Evolutionary conservation across 2,329 filamentous ascomycete genomes (phyloP).

Genomic region (Ophiosphaerella narmari): DNA sequence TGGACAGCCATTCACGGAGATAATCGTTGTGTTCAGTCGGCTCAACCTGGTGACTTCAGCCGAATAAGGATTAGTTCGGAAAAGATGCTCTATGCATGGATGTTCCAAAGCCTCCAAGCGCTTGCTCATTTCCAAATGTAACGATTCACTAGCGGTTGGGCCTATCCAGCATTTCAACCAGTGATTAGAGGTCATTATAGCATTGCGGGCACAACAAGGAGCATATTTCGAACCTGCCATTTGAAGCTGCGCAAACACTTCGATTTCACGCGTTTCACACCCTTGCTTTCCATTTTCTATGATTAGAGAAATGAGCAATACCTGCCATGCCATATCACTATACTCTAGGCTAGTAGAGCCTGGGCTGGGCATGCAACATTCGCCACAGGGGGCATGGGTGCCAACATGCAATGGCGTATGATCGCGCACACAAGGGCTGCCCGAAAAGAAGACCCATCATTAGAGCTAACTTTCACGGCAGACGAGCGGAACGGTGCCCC

Average conservation of each 20-base stretch:
- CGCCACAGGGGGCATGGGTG: constrained; percentile 7
- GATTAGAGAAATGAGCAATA: background rate
- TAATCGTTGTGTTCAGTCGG: constrained; percentile 20
- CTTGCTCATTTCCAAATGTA: background rate
- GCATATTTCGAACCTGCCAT: too few species aligned
- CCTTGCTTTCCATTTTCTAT: too few species aligned
- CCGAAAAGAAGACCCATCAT: constrained; percentile 16
- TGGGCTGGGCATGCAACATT: constrained; percentile 12
- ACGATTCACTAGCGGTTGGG: background rate
- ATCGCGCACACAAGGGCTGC: constrained; percentile 18
- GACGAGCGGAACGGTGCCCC: constrained; percentile 8
- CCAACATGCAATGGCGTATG: constrained; percentile 22
- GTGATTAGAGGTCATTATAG: too few species aligned
- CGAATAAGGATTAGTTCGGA: constrained; percentile 28
- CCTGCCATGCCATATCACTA: constrained; percentile 8
- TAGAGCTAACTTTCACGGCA: constrained; percentile 12
- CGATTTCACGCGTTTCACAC: too few species aligned
- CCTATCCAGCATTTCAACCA: too few species aligned
- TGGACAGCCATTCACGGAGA: constrained; percentile 21
- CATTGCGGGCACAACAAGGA: too few species aligned
- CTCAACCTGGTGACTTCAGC: constrained; percentile 38
- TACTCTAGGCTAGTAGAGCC: constrained; percentile 5
- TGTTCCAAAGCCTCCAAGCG: background rate
- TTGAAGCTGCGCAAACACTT: too few species aligned
- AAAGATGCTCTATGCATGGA: background rate